phyloP scores from a whole-genome alignment of 805 yeast genomes.

The Monosporozyma unispora region DNA sequence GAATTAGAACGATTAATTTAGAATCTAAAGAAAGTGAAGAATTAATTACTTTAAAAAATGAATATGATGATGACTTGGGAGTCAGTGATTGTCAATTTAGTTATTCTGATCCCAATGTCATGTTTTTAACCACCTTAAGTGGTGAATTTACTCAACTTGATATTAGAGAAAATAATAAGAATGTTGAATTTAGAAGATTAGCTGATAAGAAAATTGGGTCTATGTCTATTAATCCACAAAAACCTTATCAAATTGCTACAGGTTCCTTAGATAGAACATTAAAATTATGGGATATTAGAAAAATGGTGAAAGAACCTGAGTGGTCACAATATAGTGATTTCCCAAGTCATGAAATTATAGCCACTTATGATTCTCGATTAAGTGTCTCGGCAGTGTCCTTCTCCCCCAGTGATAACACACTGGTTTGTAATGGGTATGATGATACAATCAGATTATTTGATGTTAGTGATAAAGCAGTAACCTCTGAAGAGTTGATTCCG shows the following conservation, averaged over 20 bases:
- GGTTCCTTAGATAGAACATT: conserved; percentile 83
- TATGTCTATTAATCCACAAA: conserved; percentile 66
- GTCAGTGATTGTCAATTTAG: conserved; percentile 65
- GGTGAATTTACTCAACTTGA: conserved; percentile 80
- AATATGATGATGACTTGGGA: conserved; percentile 51
- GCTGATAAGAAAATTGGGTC: conserved; percentile 93
- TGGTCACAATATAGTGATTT: conserved; percentile 53
- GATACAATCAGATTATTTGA: conserved; percentile 71
- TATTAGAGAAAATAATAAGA: conserved; percentile 38
- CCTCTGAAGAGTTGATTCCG: conserved; percentile 41
- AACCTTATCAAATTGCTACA: conserved; percentile 61
- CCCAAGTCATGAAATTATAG: conserved; percentile 32
- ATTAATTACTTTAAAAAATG: conserved; percentile 45
- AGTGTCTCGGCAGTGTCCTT: conserved; percentile 83
- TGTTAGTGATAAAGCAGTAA: conserved; percentile 27
- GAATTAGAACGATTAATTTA: conserved; percentile 65
- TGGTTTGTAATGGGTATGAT: conserved; percentile 92
- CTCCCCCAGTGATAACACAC: conserved; percentile 47
- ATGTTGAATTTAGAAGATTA: conserved; percentile 41
- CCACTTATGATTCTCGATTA: conserved; percentile 61
- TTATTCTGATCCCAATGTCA: conserved; percentile 39
- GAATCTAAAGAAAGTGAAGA: conserved; percentile 51
- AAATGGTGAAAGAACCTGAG: conserved; percentile 32
- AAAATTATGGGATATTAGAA: conserved; percentile 80
- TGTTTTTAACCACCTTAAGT: conserved; percentile 66